Evolutionary conservation across 805 yeast genomes (phyloP).

Genomic region (Saccharomycopsis sp.): DNA sequence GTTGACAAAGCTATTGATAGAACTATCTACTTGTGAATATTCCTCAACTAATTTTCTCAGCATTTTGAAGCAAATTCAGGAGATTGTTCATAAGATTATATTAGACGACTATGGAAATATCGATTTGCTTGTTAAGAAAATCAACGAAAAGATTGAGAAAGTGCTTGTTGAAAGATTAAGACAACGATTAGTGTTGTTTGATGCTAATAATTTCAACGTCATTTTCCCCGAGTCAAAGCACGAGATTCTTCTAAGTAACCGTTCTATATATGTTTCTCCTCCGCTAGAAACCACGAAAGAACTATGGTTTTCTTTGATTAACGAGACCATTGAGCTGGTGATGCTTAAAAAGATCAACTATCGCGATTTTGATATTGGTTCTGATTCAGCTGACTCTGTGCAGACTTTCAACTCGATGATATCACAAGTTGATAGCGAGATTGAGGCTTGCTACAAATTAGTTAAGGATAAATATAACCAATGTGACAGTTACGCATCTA

Average conservation of each 20-base stretch:
- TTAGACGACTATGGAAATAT: conserved; percentile 35
- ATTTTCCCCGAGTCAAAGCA: conserved; percentile 26
- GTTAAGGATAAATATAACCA: conserved; percentile 31
- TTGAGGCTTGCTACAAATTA: conserved; percentile 23
- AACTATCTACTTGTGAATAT: conserved; percentile 28
- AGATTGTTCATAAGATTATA: conserved; percentile 30
- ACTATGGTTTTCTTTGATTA: conserved; percentile 26
- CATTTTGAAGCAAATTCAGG: conserved; percentile 30
- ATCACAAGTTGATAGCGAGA: conserved; percentile 13
- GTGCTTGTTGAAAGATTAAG: conserved; percentile 28
- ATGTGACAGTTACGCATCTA: conserved; percentile 34
- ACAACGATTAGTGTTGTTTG: conserved; percentile 2
- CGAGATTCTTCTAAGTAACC: conserved; percentile 33
- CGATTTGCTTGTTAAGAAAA: conserved; percentile 26
- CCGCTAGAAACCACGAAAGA: conserved; percentile 34
- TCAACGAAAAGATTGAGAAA: conserved; percentile 31
- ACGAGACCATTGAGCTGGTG: conserved; percentile 24
- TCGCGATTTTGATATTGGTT: conserved; percentile 24
- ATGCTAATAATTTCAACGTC: conserved; percentile 3
- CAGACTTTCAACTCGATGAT: not conserved
- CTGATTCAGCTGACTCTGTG: not conserved
- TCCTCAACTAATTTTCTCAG: conserved; percentile 19
- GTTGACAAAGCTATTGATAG: conserved; percentile 24
- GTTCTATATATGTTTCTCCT: conserved; percentile 35
- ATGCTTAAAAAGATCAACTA: conserved; percentile 26